phyloP scores from a whole-genome alignment of 345 rosid genomes.

The Erodium maritimum region DNA sequence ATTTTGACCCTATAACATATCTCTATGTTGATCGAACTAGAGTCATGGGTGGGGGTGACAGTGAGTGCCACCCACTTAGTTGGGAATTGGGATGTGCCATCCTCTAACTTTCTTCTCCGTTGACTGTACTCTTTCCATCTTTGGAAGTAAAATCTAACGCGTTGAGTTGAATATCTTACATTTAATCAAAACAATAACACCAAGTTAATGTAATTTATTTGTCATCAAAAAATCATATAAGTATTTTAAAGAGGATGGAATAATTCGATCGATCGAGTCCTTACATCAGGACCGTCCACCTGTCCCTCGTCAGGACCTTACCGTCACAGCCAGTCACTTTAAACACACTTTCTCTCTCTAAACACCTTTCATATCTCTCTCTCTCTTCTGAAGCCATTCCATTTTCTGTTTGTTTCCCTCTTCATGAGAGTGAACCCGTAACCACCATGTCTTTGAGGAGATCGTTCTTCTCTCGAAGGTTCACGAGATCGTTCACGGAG shows the following conservation, averaged over 20 bases:
- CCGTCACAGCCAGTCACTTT: background rate
- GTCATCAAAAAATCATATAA: too few species aligned
- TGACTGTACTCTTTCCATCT: too few species aligned
- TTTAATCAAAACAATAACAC: too few species aligned
- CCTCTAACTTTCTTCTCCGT: background rate
- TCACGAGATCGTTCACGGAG: slow-evolving; percentile 43
- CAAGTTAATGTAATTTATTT: too few species aligned
- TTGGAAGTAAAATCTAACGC: background rate
- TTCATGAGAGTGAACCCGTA: background rate
- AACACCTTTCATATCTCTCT: background rate
- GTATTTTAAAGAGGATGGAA: too few species aligned
- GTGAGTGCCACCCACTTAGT: too few species aligned
- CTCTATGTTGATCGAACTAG: too few species aligned
- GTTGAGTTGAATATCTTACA: too few species aligned
- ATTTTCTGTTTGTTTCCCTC: too few species aligned
- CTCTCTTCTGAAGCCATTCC: background rate
- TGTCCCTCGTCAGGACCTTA: background rate
- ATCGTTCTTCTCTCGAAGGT: slow-evolving; percentile 44
- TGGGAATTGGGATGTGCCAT: background rate
- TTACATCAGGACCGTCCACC: background rate
- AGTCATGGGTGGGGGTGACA: too few species aligned
- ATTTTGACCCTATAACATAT: too few species aligned
- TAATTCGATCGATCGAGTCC: too few species aligned
- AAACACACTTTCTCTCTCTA: background rate
- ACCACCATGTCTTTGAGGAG: slow-evolving; percentile 38